A percentile compares a stretch with the other conserved stretches of the same genome.
These are phyloP conservation scores for Cystobasidium pallidum DNA, from an alignment of 1,284 basidiomycete genomes.

Conservation along the genomic window DNA sequence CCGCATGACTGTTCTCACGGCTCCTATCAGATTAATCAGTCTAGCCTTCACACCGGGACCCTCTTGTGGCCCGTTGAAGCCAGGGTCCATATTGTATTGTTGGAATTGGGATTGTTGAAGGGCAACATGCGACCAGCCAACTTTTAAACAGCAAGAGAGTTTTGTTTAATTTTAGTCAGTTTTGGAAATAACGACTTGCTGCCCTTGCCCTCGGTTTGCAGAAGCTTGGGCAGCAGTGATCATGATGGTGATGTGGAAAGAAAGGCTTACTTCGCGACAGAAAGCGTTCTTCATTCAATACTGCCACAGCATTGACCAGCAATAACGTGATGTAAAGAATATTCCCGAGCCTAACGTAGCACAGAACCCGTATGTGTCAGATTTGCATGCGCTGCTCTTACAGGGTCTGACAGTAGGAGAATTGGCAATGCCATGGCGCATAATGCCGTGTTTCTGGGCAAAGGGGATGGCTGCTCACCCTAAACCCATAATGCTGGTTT, in stretches of 20 bases:
- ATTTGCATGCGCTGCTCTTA: background rate
- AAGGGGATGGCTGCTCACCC: conserved; percentile 11
- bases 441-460: background rate
- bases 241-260: conserved; percentile 17
- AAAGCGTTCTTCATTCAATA: conserved; percentile 93
- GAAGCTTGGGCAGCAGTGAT: background rate
- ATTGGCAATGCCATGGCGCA: conserved; percentile 1
- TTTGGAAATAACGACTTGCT: too few species aligned
- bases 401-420: background rate
- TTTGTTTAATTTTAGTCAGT: too few species aligned
- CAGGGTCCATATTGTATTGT: conserved; percentile 52
- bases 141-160: conserved; percentile 59
- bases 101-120: conserved; percentile 57
- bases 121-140: conserved; percentile 80
- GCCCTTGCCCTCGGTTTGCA: background rate
- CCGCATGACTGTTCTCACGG: conserved; percentile 91
- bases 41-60: conserved; percentile 80
- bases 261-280: conserved; percentile 80
- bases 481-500: conserved; percentile 6
- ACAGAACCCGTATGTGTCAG: background rate
- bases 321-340: conserved; percentile 65
- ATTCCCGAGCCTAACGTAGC: conserved; percentile 17
- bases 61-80: conserved; percentile 57
- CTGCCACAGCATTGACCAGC: conserved; percentile 88
- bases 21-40: conserved; percentile 86